Conservation (phyloP, 768 basidiomycete species). For the Trametes sanguinea region DNA sequence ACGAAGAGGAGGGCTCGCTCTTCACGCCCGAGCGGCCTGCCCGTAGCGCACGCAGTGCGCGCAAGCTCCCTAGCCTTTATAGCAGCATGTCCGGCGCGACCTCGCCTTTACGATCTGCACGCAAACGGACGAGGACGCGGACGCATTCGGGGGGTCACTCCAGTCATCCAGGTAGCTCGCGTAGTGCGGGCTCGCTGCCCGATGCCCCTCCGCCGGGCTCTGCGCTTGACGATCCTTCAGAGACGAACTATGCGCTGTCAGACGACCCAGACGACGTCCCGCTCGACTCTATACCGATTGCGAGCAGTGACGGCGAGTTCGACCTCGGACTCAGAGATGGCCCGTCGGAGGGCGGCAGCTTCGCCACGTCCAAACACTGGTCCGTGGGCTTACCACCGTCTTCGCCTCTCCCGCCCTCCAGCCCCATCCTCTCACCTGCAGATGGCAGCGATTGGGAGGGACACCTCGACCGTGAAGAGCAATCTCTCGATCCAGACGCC, state of each 20-base stretch:
- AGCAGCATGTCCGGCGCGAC: slow-evolving; percentile 9
- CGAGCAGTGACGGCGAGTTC: slow-evolving; percentile 49
- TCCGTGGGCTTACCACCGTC: slow-evolving; percentile 33
- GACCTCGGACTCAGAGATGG: slow-evolving; percentile 11
- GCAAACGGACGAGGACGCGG: slow-evolving; percentile 11
- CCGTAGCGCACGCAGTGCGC: slow-evolving; percentile 15
- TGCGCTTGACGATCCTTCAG: neutral
- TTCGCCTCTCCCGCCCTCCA: slow-evolving; percentile 37
- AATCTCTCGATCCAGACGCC: slow-evolving; percentile 6
- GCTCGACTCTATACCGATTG: slow-evolving; percentile 47
- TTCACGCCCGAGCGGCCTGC: slow-evolving; percentile 22
- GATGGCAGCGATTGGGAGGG: slow-evolving; percentile 26
- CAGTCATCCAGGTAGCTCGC: slow-evolving; percentile 16
- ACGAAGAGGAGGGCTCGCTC: slow-evolving; percentile 22
- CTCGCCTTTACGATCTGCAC: slow-evolving; percentile 12
- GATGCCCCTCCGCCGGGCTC: slow-evolving; percentile 7
- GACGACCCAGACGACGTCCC: slow-evolving; percentile 33
- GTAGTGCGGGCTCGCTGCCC: slow-evolving; percentile 18
- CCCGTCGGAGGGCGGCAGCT: slow-evolving; percentile 11
- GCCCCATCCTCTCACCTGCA: slow-evolving; percentile 35
- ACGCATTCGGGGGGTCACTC: neutral
- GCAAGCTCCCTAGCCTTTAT: slow-evolving; percentile 25
- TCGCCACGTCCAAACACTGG: slow-evolving; percentile 21
- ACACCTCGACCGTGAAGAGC: slow-evolving; percentile 10
- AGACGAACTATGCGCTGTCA: neutral